Evolutionary conservation across 2,329 filamentous ascomycete genomes (phyloP).

Genomic region (Talaromyces sp.): DNA sequence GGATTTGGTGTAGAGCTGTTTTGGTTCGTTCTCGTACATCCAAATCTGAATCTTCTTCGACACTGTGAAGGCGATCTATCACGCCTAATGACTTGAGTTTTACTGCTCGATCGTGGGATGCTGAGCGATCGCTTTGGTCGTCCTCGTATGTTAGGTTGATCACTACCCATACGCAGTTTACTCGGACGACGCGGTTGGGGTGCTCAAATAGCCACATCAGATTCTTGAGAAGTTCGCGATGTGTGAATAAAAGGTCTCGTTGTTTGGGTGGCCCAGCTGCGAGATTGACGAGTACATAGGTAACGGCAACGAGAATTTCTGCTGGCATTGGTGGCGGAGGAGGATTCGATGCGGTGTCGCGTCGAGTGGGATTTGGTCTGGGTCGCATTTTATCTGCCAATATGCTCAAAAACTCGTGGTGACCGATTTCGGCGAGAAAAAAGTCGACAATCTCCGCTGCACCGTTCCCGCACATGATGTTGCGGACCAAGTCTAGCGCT

Average conservation of each 20-base stretch:
- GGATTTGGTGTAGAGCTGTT: constrained; percentile 71
- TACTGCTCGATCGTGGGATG: constrained; percentile 62
- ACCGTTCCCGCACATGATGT: constrained; percentile 69
- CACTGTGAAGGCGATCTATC: constrained; percentile 59
- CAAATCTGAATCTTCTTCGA: constrained; percentile 68
- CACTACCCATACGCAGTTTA: constrained; percentile 76
- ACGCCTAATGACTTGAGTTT: constrained; percentile 72
- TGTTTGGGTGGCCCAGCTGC: constrained; percentile 77
- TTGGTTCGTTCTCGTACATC: constrained; percentile 84
- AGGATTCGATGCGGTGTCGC: constrained; percentile 28
- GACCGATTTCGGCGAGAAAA: constrained; percentile 70
- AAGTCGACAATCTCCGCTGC: constrained; percentile 75
- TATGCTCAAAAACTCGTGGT: constrained; percentile 75
- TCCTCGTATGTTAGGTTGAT: constrained; percentile 84
- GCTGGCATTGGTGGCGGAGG: constrained; percentile 31
- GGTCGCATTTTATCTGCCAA: constrained; percentile 73
- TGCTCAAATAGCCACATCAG: constrained; percentile 72
- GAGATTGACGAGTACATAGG: constrained; percentile 82
- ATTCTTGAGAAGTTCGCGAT: constrained; percentile 70
- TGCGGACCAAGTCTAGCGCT: constrained; percentile 82
- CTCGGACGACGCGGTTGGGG: constrained; percentile 68
- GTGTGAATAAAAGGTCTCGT: constrained; percentile 71
- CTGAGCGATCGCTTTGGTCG: constrained; percentile 62
- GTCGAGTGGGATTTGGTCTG: constrained; percentile 31
- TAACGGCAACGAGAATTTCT: constrained; percentile 72